Conservation (phyloP, 192 early-diverging fungal species). For the Backusella parvicylindrica region DNA sequence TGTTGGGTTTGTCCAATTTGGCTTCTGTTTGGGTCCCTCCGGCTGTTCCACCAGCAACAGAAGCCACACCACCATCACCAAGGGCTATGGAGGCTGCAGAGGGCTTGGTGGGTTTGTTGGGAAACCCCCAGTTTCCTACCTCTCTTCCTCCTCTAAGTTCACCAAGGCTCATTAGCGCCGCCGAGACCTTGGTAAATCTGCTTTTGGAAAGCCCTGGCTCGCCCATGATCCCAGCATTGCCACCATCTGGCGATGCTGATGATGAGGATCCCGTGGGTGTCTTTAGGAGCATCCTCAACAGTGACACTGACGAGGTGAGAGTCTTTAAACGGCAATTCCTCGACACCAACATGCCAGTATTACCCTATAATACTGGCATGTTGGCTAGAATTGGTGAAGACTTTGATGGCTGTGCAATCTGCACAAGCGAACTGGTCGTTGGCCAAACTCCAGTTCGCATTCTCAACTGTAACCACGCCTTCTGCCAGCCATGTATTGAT, state of each 20-base stretch:
- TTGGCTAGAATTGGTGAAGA: not conserved
- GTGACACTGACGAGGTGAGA: not conserved
- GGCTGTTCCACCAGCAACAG: not conserved
- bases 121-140: too few relatives aligned
- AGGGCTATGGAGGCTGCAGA: not conserved
- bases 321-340: not conserved
- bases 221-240: too few relatives aligned
- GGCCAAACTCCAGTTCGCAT: too few relatives aligned
- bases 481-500: too few relatives aligned
- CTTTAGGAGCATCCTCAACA: too few relatives aligned
- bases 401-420: not conserved
- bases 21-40: not conserved
- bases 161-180: too few relatives aligned
- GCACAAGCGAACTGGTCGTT: not conserved
- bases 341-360: not conserved
- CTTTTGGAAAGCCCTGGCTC: too few relatives aligned
- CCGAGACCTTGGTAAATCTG: too few relatives aligned
- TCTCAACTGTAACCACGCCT: not conserved
- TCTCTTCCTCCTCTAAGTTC: too few relatives aligned
- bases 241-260: too few relatives aligned
- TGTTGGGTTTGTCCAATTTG: not conserved
- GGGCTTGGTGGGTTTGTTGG: too few relatives aligned
- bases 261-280: too few relatives aligned
- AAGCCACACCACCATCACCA: not conserved
- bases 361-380: not conserved